Base-by-base conservation (phyloP, 805 yeast genomes). In the Candida pseudofarinosa region DNA sequence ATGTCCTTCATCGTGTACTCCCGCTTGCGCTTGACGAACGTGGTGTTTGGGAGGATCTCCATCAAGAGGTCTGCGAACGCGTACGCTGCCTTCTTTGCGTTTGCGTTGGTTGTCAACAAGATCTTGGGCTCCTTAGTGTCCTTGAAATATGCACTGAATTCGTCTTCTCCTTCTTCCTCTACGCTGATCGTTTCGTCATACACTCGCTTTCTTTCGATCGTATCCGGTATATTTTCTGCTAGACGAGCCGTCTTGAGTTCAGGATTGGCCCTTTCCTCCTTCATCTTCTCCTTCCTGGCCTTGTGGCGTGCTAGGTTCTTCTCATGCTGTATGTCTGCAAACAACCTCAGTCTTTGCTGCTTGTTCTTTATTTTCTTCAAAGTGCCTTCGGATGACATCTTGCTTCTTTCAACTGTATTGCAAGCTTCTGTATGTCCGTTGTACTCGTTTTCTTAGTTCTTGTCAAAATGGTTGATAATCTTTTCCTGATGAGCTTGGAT, bases 1-100 rank as follows among this genome's bases (percentile, higher is more conserved):
- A 93, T 93, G 39, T 88, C 96, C 50, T 83, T 81, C 77, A 93
- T 83, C 30, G 77, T 75, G 60, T 81, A 90, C 54, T 91, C 91
- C 53, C 81, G 76, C 57, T 89, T 88, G 45, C 99, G 77, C 64
- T 90, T 88, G 46, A 90, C 81, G 60, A 91, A 93, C 4, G 90
- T 83, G 1, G 85, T 79, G 53, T 86, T 83, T 31, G 98, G 98
- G 33, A 93, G 65, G 31, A 90, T 75, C 49, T 89, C 96, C 67
- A 86, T 77, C 51, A 93, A 68, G 43, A 85, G 74, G 48, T 90
- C 93, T 6, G 96, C 90, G 69, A 93, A 89, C 56, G 85, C 90
- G 60, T 88, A 90, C 0, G 96, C 97, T 33, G 79, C 77, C 58
- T 86, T 87, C 54, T 81, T 82, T 13, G 98, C 97, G 53, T 81